phyloP scores from a whole-genome alignment of 192 early-diverging fungal genomes.

The Backusella morwellensis region DNA sequence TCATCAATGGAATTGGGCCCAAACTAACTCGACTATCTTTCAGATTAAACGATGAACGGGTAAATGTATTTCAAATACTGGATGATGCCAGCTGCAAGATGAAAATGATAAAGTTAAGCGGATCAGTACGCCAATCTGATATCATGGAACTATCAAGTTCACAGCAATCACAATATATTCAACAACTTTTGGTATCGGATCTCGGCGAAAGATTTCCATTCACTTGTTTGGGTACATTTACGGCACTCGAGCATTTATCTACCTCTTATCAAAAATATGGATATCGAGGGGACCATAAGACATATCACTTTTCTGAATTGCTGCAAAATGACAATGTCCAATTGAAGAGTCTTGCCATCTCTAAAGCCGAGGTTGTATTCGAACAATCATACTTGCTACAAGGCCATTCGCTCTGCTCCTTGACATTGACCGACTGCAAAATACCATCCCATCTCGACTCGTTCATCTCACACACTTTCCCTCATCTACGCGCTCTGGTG shows the following conservation, averaged over 20 bases:
- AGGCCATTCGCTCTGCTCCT: not conserved
- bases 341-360: not conserved
- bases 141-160: not conserved
- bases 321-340: not conserved
- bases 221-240: not conserved
- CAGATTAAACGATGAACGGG: not conserved
- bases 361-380: not conserved
- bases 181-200: not conserved
- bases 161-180: not conserved
- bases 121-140: not conserved
- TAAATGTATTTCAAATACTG: not conserved
- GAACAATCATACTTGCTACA: not conserved
- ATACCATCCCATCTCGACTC: not conserved
- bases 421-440: not conserved
- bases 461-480: not conserved
- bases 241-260: not conserved
- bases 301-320: not conserved
- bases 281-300: not conserved
- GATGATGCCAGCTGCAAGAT: not conserved
- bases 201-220: not conserved
- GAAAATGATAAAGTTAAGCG: not conserved
- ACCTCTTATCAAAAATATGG: not conserved
- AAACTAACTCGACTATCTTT: not conserved
- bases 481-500: not conserved
- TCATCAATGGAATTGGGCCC: not conserved